Percentiles rank a stretch among this genome's conserved stretches.
Evolutionary conservation across 495 filamentous ascomycete genomes (phyloP).

Genomic region (Xylaria flabelliformis): DNA sequence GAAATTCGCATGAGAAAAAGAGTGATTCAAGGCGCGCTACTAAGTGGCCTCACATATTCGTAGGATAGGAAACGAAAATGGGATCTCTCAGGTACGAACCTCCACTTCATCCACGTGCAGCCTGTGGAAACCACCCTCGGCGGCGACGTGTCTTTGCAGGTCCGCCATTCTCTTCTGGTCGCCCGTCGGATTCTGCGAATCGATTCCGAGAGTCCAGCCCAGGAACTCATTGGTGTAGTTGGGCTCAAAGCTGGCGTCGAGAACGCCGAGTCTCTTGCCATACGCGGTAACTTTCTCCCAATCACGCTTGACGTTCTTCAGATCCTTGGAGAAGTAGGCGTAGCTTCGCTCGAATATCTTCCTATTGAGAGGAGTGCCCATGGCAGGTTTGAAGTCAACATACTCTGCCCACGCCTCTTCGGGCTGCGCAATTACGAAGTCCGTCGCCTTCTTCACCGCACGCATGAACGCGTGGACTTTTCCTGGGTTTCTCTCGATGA

Average conservation of each 20-base stretch:
- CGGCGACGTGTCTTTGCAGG: slow-evolving; percentile 64
- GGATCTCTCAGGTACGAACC: slow-evolving; percentile 2
- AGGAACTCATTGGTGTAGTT: slow-evolving; percentile 74
- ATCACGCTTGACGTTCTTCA: slow-evolving; percentile 73
- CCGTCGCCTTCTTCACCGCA: slow-evolving; percentile 69
- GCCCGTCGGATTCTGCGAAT: slow-evolving; percentile 65
- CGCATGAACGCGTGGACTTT: slow-evolving; percentile 65
- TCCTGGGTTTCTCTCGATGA: slow-evolving; percentile 65
- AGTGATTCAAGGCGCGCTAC: not conserved
- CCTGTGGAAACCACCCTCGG: slow-evolving; percentile 54
- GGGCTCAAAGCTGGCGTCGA: slow-evolving; percentile 61
- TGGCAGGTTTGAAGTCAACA: slow-evolving; percentile 70
- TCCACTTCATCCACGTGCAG: slow-evolving; percentile 29
- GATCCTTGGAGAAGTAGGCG: slow-evolving; percentile 72
- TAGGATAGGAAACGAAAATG: not conserved
- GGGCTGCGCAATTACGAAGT: slow-evolving; percentile 68
- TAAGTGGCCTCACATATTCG: not conserved
- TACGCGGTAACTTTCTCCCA: slow-evolving; percentile 75
- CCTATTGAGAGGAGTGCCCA: slow-evolving; percentile 67
- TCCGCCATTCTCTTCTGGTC: slow-evolving; percentile 72
- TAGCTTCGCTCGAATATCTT: slow-evolving; percentile 77
- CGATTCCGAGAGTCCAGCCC: slow-evolving; percentile 64
- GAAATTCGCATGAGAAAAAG: not conserved
- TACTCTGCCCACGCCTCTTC: slow-evolving; percentile 66
- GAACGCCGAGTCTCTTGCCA: slow-evolving; percentile 67